Percentiles rank a stretch among this genome's conserved stretches.
Conservation (phyloP, 495 filamentous ascomycete genomes). For the Penicilliopsis zonata region DNA sequence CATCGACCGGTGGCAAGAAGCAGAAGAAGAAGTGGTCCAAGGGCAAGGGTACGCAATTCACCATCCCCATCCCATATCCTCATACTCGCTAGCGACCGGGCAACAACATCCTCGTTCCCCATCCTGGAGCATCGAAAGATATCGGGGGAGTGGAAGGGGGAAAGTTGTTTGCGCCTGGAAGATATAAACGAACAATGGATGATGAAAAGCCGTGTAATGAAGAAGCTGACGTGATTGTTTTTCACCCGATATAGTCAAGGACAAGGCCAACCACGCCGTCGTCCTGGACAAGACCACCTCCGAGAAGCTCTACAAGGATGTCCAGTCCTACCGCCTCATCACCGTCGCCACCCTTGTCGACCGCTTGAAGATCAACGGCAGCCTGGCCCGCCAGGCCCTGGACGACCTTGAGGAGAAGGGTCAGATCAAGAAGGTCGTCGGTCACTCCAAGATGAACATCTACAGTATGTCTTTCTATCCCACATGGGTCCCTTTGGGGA, state of each 20-base stretch:
- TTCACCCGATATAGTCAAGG: slow-evolving; percentile 66
- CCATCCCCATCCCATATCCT: slow-evolving; percentile 6
- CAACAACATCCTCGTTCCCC: background rate
- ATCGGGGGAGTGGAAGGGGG: background rate
- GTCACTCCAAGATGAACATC: slow-evolving; percentile 93
- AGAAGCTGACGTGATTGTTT: slow-evolving; percentile 14
- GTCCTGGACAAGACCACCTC: slow-evolving; percentile 57
- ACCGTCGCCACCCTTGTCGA: slow-evolving; percentile 98
- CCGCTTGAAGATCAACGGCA: slow-evolving; percentile 99
- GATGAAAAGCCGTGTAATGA: background rate
- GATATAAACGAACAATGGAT: slow-evolving; percentile 8
- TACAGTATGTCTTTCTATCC: slow-evolving; percentile 55
- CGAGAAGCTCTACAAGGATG: slow-evolving; percentile 83
- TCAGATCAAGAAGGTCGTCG: slow-evolving; percentile 94
- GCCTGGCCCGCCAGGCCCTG: slow-evolving; percentile 79
- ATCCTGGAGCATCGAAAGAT: background rate
- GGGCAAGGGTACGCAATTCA: slow-evolving; percentile 75
- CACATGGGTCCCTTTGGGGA: slow-evolving; percentile 2
- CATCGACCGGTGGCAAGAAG: slow-evolving; percentile 81
- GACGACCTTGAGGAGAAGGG: slow-evolving; percentile 96
- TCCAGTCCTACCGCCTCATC: slow-evolving; percentile 99
- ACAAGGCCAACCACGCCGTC: slow-evolving; percentile 97
- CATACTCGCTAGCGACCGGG: slow-evolving; percentile 1
- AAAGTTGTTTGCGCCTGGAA: slow-evolving; percentile 2
- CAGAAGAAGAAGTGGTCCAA: slow-evolving; percentile 99